phyloP scores from a whole-genome alignment of 176 grass and related monocot genomes.

The Triticum aestivum region DNA sequence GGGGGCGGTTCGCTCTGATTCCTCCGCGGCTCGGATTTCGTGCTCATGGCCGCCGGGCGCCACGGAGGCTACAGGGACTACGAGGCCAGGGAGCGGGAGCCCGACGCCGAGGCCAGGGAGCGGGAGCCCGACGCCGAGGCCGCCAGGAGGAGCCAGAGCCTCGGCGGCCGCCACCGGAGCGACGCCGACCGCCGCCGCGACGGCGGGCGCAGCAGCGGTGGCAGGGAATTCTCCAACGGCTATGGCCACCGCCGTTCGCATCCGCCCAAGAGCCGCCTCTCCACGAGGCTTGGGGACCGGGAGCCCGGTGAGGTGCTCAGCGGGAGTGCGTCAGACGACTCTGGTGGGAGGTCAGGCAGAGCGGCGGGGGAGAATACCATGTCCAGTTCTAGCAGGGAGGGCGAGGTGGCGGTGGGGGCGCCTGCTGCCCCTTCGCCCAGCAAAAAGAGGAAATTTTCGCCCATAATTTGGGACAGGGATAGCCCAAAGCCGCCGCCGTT shows the following conservation, averaged over 20 bases:
- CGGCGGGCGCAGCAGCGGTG: conserved; percentile 27
- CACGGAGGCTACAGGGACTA: conserved; percentile 53
- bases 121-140: conserved; percentile 49
- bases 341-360: conserved; percentile 41
- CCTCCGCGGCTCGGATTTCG: conserved; percentile 16
- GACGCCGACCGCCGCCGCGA: conserved; percentile 37
- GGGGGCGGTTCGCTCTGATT: conserved; percentile 9
- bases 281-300: conserved; percentile 47
- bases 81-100: conserved; percentile 60
- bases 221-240: conserved; percentile 42
- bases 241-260: conserved; percentile 43
- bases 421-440: conserved; percentile 3
- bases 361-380: conserved; percentile 37
- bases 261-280: conserved; percentile 35
- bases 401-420: neutral
- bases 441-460: conserved; percentile 93
- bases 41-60: conserved; percentile 49
- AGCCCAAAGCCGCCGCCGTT: conserved; percentile 28
- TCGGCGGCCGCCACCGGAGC: conserved; percentile 15
- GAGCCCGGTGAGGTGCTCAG: conserved; percentile 80
- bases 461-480: conserved; percentile 93
- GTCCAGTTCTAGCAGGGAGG: conserved; percentile 38
- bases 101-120: conserved; percentile 54
- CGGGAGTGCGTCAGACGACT: conserved; percentile 70
- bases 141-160: conserved; percentile 31